A percentile compares a stretch with the other conserved stretches of the same genome.
Evolutionary conservation across 2,329 filamentous ascomycete species (phyloP).

Genomic region (Raffaelea ambrosiae): DNA sequence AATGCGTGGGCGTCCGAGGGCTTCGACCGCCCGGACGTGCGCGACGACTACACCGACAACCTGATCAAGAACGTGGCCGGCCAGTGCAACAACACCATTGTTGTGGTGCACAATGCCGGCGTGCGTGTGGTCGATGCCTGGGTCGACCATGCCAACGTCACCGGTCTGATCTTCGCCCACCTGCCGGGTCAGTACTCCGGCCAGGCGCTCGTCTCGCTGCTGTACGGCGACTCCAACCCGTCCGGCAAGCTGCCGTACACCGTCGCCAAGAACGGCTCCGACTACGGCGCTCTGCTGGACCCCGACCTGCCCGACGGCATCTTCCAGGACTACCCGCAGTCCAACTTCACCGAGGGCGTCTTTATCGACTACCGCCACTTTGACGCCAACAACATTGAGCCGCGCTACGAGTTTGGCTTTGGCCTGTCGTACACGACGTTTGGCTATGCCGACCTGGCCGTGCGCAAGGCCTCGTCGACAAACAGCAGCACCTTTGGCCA

Average conservation of each 20-base stretch:
- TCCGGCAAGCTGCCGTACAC: conserved; percentile 55
- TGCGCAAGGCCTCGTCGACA: conserved; percentile 1
- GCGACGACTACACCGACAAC: conserved; percentile 56
- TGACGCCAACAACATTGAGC: conserved; percentile 36
- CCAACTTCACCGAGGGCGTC: conserved; percentile 39
- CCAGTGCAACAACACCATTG: conserved; percentile 54
- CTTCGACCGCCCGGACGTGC: conserved; percentile 50
- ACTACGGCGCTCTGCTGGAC: conserved; percentile 39
- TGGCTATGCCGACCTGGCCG: conserved; percentile 29
- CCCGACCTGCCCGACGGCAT: conserved; percentile 35
- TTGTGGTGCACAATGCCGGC: conserved; percentile 56
- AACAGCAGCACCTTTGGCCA: conserved; percentile 13
- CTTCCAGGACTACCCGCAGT: conserved; percentile 40
- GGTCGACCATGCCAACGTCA: conserved; percentile 55
- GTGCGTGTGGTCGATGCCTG: conserved; percentile 50
- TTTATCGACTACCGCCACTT: conserved; percentile 48
- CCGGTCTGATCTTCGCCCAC: conserved; percentile 53
- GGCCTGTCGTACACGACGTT: conserved; percentile 50
- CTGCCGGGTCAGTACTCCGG: conserved; percentile 56
- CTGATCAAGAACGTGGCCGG: conserved; percentile 49
- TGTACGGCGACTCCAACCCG: conserved; percentile 48
- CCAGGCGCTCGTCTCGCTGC: conserved; percentile 40
- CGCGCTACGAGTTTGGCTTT: conserved; percentile 47
- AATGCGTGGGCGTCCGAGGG: conserved; percentile 66
- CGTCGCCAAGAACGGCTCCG: conserved; percentile 42